A percentile compares a stretch with the other conserved stretches of the same genome.
These are phyloP conservation scores for Closterium sp. DNA, from an alignment of 139 green algal genomes.

Conservation along the genomic window DNA sequence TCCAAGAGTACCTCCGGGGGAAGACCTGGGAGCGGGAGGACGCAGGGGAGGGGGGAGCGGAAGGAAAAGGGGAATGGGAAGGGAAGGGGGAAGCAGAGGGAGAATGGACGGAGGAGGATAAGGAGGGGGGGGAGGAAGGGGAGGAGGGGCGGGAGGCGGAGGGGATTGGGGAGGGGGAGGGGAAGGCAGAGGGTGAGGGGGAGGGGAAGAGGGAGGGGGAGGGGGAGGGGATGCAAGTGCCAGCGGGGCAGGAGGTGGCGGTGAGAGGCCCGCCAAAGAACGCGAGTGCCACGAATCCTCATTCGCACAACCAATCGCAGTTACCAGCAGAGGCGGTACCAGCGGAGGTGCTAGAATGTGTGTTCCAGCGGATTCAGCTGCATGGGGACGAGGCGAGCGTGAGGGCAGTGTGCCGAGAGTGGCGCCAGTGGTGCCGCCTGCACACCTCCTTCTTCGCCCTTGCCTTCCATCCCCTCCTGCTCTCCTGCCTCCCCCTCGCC, in stretches of 20 bases:
- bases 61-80: too few relatives aligned
- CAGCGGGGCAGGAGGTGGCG: background rate
- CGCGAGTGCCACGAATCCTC: background rate
- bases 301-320: too few relatives aligned
- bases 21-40: too few relatives aligned
- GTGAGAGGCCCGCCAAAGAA: background rate
- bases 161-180: too few relatives aligned
- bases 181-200: too few relatives aligned
- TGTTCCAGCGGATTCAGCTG: background rate
- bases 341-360: background rate
- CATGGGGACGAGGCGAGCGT: background rate
- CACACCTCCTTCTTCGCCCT: background rate
- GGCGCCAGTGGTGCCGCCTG: background rate
- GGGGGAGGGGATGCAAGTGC: too few relatives aligned
- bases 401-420: background rate
- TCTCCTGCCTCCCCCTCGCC: background rate
- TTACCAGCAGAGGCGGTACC: background rate
- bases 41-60: too few relatives aligned
- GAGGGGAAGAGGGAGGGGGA: too few relatives aligned
- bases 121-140: background rate
- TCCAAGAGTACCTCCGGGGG: too few relatives aligned
- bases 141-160: too few relatives aligned
- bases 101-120: background rate
- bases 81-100: background rate
- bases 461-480: background rate